Evolutionary conservation across 2,329 filamentous ascomycete genomes (phyloP).

Genomic region (Paraphoma sp.): DNA sequence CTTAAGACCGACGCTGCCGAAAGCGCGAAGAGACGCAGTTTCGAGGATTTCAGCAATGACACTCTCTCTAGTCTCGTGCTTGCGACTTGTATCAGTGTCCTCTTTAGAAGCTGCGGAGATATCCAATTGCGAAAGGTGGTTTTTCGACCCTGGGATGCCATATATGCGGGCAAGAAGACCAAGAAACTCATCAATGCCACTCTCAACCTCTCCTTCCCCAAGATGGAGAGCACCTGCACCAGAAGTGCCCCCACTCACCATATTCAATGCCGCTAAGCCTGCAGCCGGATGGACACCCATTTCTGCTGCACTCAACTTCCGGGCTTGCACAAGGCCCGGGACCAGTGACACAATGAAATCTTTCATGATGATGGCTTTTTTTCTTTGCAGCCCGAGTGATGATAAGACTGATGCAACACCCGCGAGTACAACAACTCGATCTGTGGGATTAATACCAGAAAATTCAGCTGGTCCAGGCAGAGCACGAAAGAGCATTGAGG

Average conservation of each 20-base stretch:
- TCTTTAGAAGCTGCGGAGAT: neutral
- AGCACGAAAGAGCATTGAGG: constrained; percentile 46
- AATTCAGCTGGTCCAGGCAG: constrained; percentile 62
- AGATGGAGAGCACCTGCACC: constrained; percentile 77
- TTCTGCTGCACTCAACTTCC: constrained; percentile 93
- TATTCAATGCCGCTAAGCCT: constrained; percentile 75
- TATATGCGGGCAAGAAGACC: constrained; percentile 51
- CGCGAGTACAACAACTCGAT: constrained; percentile 79
- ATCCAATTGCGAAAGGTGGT: constrained; percentile 6
- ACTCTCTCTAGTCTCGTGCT: constrained; percentile 46
- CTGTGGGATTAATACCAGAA: constrained; percentile 72
- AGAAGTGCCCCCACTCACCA: constrained; percentile 61
- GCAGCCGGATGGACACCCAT: constrained; percentile 94
- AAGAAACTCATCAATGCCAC: constrained; percentile 51
- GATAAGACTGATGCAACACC: constrained; percentile 89
- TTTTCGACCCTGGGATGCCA: constrained; percentile 47
- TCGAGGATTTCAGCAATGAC: constrained; percentile 62
- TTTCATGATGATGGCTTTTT: constrained; percentile 88
- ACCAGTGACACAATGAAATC: constrained; percentile 85
- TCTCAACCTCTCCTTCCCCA: constrained; percentile 45
- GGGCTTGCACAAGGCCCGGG: constrained; percentile 84
- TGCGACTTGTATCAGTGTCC: neutral
- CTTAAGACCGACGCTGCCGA: constrained; percentile 82
- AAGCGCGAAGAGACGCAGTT: constrained; percentile 61
- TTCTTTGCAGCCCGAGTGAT: constrained; percentile 78